Evolutionary conservation across 352 stramenopile genomes (phyloP).

Genomic region (Phytophthora sp.): DNA sequence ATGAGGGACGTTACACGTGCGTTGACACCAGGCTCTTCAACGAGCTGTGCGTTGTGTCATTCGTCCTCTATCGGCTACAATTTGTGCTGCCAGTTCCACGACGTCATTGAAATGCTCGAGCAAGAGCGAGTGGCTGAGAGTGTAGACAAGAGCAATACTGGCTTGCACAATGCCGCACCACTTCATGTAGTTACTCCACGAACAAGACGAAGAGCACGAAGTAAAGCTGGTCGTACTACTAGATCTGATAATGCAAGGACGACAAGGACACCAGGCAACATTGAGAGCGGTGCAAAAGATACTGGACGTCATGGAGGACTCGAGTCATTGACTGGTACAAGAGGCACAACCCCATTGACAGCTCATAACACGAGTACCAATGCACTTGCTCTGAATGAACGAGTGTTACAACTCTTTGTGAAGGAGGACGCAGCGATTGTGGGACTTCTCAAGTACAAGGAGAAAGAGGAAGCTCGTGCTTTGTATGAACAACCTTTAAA

Average conservation of each 20-base stretch:
- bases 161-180: too few relatives aligned
- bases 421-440: constrained; percentile 63
- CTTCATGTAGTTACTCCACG: neutral
- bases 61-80: constrained; percentile 70
- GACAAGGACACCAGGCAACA: neutral
- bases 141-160: constrained; percentile 6
- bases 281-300: constrained; percentile 12
- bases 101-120: constrained; percentile 56
- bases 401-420: constrained; percentile 56
- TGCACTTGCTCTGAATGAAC: constrained; percentile 15
- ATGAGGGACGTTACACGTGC: too few relatives aligned
- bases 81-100: constrained; percentile 63
- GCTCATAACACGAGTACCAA: neutral
- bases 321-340: constrained; percentile 12
- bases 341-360: neutral
- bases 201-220: constrained; percentile 15
- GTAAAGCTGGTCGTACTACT: constrained; percentile 14
- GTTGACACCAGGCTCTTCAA: neutral
- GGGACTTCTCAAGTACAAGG: constrained; percentile 69
- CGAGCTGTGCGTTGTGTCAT: constrained; percentile 53
- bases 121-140: constrained; percentile 33
- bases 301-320: constrained; percentile 5
- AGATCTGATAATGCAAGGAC: constrained; percentile 6
- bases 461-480: constrained; percentile 49
- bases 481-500: constrained; percentile 49